Evolutionary conservation across 2,329 filamentous ascomycete genomes (phyloP).

Genomic region (Xylaria sp.): DNA sequence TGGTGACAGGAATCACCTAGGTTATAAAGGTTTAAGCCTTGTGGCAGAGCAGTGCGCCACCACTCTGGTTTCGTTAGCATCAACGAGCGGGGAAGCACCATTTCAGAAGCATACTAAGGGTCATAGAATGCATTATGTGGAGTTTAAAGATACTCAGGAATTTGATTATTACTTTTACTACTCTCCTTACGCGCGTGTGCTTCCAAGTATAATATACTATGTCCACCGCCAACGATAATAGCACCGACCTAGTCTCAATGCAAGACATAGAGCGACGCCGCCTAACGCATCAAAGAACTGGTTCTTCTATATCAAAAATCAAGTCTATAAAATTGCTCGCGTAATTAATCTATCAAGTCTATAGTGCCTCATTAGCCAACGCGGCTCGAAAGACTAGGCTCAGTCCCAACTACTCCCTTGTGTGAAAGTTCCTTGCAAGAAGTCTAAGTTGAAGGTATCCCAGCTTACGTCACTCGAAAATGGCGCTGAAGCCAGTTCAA

Average conservation of each 20-base stretch:
- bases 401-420: slow-evolving; percentile 23
- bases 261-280: background rate
- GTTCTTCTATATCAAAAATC: background rate
- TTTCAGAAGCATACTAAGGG: background rate
- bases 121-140: slow-evolving; percentile 13
- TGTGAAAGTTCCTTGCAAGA: slow-evolving; percentile 26
- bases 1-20: background rate
- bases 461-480: slow-evolving; percentile 15
- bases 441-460: slow-evolving; percentile 27
- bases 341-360: background rate
- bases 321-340: slow-evolving; percentile 1
- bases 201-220: background rate
- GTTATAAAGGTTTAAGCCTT: too few species aligned
- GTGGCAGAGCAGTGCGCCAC: background rate
- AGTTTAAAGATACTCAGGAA: slow-evolving; percentile 1
- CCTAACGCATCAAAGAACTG: background rate
- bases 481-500: slow-evolving; percentile 14
- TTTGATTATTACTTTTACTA: background rate
- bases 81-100: background rate
- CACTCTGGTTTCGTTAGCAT: background rate
- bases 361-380: background rate
- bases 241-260: background rate
- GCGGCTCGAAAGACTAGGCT: background rate
- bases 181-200: background rate
- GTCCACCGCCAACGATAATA: background rate